These are phyloP conservation scores for Botrytis cinerea DNA, from an alignment of 2,329 filamentous ascomycete genomes.

Conservation along the genomic window DNA sequence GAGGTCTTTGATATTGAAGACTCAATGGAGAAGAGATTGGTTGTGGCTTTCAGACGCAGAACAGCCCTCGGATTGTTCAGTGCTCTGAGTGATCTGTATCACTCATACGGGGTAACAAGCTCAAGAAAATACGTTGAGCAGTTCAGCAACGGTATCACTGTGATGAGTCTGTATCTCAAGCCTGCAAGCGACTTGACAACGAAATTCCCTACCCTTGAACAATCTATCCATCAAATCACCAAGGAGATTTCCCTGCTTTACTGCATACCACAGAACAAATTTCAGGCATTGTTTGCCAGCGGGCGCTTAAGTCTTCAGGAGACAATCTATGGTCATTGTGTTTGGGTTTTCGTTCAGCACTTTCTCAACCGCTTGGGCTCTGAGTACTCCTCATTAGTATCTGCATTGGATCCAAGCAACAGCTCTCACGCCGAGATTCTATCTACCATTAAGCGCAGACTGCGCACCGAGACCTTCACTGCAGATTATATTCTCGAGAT, in stretches of 20 bases:
- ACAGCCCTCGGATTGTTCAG: slow-evolving; percentile 94
- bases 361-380: slow-evolving; percentile 90
- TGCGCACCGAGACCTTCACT: slow-evolving; percentile 96
- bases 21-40: slow-evolving; percentile 87
- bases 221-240: slow-evolving; percentile 97
- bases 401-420: slow-evolving; percentile 78
- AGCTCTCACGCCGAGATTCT: slow-evolving; percentile 80
- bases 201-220: slow-evolving; percentile 76
- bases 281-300: slow-evolving; percentile 84
- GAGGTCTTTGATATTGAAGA: slow-evolving; percentile 96
- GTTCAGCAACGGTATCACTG: slow-evolving; percentile 96
- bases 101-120: slow-evolving; percentile 97
- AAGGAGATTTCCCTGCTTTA: slow-evolving; percentile 97
- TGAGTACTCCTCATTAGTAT: slow-evolving; percentile 85
- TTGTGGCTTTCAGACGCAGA: slow-evolving; percentile 91
- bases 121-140: slow-evolving; percentile 98
- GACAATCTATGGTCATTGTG: slow-evolving; percentile 94
- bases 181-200: slow-evolving; percentile 62
- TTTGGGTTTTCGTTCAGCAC: slow-evolving; percentile 97
- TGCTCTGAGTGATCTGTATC: slow-evolving; percentile 91
- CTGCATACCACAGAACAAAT: slow-evolving; percentile 96
- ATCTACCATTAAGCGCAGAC: slow-evolving; percentile 90
- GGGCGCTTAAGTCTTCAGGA: slow-evolving; percentile 91
- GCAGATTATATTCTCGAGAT: slow-evolving; percentile 98
- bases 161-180: slow-evolving; percentile 93